These are phyloP conservation scores for Myxozyma nipponensis DNA, from an alignment of 805 yeast genomes.

Conservation along the genomic window DNA sequence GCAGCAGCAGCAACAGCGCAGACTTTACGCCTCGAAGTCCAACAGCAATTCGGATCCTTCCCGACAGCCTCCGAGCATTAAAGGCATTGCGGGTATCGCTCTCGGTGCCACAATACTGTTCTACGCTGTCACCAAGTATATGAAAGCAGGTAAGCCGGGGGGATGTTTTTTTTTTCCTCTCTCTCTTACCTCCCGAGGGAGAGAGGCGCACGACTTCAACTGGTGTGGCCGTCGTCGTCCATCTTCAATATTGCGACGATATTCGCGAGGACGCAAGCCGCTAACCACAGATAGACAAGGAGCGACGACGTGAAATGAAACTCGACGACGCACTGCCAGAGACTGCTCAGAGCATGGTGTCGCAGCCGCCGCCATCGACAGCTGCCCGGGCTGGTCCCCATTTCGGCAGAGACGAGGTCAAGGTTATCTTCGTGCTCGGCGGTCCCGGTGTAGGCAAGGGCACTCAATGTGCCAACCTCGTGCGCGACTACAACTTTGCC, in stretches of 20 bases:
- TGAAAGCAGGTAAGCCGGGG: slow-evolving; percentile 22
- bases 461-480: slow-evolving; percentile 87
- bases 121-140: slow-evolving; percentile 11
- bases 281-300: slow-evolving; percentile 12
- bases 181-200: no score
- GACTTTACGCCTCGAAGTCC: background rate
- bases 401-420: slow-evolving; percentile 61
- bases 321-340: slow-evolving; percentile 13
- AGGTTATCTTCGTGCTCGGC: slow-evolving; percentile 86
- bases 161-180: no score
- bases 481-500: slow-evolving; percentile 71
- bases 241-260: no score
- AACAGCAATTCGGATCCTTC: slow-evolving; percentile 7
- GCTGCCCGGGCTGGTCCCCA: slow-evolving; percentile 35
- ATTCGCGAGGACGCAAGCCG: no score
- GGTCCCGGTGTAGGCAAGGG: slow-evolving; percentile 99
- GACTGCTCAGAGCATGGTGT: background rate
- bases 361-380: background rate
- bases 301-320: slow-evolving; percentile 22
- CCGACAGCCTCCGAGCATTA: slow-evolving; percentile 14
- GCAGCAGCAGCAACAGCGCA: background rate
- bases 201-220: no score
- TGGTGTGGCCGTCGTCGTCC: background rate
- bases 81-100: slow-evolving; percentile 3
- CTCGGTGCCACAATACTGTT: slow-evolving; percentile 8